These are phyloP conservation scores for Adansonia digitata DNA, from an alignment of 345 rosid genomes.

Conservation along the genomic window DNA sequence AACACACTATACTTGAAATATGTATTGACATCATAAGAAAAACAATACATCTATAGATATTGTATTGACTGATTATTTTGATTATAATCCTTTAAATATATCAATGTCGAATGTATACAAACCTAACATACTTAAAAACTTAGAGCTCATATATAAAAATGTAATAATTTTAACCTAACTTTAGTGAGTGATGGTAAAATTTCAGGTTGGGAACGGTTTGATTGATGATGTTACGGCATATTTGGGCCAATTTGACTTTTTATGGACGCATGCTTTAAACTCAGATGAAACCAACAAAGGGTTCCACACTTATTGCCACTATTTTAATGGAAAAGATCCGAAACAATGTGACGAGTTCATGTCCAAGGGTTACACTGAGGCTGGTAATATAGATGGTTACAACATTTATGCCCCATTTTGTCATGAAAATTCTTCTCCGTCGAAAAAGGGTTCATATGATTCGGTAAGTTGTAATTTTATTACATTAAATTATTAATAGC, in stretches of 20 bases:
- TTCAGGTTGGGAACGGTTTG: slow-evolving; percentile 41
- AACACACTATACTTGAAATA: too few species aligned
- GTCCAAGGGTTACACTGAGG: slow-evolving; percentile 11
- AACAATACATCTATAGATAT: too few species aligned
- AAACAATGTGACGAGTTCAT: slow-evolving; percentile 22
- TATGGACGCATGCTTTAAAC: slow-evolving; percentile 42
- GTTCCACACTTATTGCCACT: slow-evolving; percentile 19
- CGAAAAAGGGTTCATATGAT: background rate
- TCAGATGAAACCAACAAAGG: slow-evolving; percentile 32
- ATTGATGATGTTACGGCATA: slow-evolving; percentile 22
- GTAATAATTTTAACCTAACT: too few species aligned
- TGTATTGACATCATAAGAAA: too few species aligned
- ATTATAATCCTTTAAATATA: too few species aligned
- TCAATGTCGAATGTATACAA: too few species aligned
- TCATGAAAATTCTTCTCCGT: background rate
- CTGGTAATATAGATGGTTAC: slow-evolving; percentile 25
- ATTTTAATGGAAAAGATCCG: slow-evolving; percentile 12
- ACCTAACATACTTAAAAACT: too few species aligned
- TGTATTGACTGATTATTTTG: too few species aligned
- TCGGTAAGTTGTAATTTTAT: slow-evolving; percentile 13
- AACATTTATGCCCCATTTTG: slow-evolving; percentile 43
- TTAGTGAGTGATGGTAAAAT: background rate
- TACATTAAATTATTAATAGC: background rate
- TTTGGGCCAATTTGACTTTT: slow-evolving; percentile 24
- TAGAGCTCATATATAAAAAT: too few species aligned